Conservation (phyloP, 2,329 filamentous ascomycete species). For the Mycosphaerella sp. region DNA sequence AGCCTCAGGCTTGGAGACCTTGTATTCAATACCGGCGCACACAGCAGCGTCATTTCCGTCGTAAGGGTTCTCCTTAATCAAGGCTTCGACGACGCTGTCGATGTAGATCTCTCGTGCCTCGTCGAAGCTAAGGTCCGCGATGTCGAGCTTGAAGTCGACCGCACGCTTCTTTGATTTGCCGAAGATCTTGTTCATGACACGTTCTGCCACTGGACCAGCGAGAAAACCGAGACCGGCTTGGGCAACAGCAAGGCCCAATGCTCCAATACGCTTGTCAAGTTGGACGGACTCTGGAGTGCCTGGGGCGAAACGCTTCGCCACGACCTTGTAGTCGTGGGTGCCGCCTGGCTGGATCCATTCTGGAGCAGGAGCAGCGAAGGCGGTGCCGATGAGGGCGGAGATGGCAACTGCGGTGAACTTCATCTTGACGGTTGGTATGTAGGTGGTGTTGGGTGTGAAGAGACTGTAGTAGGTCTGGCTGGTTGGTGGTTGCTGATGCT, state of each 20-base stretch:
- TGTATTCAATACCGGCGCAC: not conserved
- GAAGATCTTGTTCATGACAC: not conserved
- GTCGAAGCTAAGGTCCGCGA: not conserved
- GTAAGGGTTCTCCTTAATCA: not conserved
- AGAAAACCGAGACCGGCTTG: not conserved
- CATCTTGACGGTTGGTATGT: not conserved
- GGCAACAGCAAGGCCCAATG: not conserved
- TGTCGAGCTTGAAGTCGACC: not conserved
- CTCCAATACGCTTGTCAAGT: not conserved
- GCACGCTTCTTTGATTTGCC: not conserved
- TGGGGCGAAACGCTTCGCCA: not conserved
- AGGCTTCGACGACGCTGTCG: not conserved
- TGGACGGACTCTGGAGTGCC: not conserved
- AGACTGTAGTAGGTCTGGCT: not conserved
- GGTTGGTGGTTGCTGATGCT: not conserved
- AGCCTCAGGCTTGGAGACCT: not conserved
- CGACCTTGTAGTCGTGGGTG: not conserved
- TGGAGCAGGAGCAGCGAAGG: not conserved
- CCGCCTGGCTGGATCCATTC: not conserved
- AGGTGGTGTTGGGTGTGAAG: not conserved
- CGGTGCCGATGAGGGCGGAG: not conserved
- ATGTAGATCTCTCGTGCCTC: not conserved
- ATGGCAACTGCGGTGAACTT: not conserved
- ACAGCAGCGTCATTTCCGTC: not conserved
- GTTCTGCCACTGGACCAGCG: not conserved